Evolutionary conservation across 2,329 filamentous ascomycete genomes (phyloP), one percentile per base, ranked within the genome.

Genomic region (Clonostachys chloroleuca): DNA sequence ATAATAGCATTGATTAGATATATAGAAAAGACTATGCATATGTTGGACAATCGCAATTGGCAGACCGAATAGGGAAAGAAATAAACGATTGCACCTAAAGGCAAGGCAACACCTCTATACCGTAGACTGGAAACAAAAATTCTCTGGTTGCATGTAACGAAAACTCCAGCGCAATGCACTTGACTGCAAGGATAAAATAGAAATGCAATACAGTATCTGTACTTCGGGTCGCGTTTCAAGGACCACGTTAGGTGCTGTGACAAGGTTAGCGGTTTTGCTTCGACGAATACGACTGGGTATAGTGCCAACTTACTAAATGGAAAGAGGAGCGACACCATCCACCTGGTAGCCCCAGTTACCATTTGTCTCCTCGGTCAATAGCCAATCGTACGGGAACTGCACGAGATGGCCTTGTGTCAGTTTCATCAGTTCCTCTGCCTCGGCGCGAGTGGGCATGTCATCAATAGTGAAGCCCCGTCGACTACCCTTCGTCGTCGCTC

Each of bases 301-400:
- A 16, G 30, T 8, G n/a, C 39, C 34, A 40, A 78, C 87, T 84
- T 77, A 90, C 88, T 99, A 99, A 60, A 99, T 97, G 70, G 96
- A 91, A 68, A 99, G 75, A 48, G 94, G 94, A 58, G 94, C 95
- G 63, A 99, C 86, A 66, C 95, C 87, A 66, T 99, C 94, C 47
- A 97, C 89, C 61, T 92, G 90, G 69, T 96, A 97, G 52, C 96
- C 80, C 94, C 94, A 99, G 62, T 96, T 95, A 48, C 91, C 89
- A 54, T 90, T 92, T 60, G 85, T 83, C 72, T 97, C 94, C 69
- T 97, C 94, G 47, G 86, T 87, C 57, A 87, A 81, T 46, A 96
- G 80, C 91, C 95, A 99, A 59, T 99, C 90, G 66, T 97, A 96
- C 6, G 94, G 94, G 74, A 95, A 99, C 53, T 89, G 73, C 24